Percentiles rank a stretch among this genome's conserved stretches.
phyloP scores from a whole-genome alignment of 2,329 filamentous ascomycete species.

The Pseudofabraea citricarpa region DNA sequence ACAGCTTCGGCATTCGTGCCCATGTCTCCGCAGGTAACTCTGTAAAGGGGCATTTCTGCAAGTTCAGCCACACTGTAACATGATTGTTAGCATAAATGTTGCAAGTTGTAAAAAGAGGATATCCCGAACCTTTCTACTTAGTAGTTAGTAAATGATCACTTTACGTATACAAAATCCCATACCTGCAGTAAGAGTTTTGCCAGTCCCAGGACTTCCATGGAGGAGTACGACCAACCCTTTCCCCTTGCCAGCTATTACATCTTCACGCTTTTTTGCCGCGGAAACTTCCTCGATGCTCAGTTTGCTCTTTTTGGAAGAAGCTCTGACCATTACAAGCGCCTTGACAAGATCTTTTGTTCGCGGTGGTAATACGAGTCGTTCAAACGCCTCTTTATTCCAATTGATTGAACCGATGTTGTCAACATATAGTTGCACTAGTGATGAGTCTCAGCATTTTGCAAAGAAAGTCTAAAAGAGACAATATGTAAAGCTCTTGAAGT shows the following conservation, averaged over 20 bases:
- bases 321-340: conserved; percentile 34
- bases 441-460: no score
- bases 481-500: background rate
- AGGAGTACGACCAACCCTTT: conserved; percentile 40
- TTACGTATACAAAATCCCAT: background rate
- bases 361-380: conserved; percentile 39
- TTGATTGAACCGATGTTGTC: background rate
- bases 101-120: background rate
- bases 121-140: background rate
- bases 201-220: conserved; percentile 22
- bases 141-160: background rate
- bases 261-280: background rate
- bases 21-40: conserved; percentile 60
- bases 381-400: conserved; percentile 29
- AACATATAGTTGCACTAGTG: background rate
- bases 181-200: conserved; percentile 15
- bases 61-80: conserved; percentile 49
- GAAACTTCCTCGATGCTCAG: background rate
- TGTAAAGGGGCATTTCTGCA: conserved; percentile 43
- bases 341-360: conserved; percentile 40
- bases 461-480: background rate
- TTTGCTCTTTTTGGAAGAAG: background rate
- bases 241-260: conserved; percentile 25
- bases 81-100: background rate
- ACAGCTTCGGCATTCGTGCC: conserved; percentile 59